Evolutionary conservation across 2,329 filamentous ascomycete genomes (phyloP).

Genomic region (Botrytis paeoniae): DNA sequence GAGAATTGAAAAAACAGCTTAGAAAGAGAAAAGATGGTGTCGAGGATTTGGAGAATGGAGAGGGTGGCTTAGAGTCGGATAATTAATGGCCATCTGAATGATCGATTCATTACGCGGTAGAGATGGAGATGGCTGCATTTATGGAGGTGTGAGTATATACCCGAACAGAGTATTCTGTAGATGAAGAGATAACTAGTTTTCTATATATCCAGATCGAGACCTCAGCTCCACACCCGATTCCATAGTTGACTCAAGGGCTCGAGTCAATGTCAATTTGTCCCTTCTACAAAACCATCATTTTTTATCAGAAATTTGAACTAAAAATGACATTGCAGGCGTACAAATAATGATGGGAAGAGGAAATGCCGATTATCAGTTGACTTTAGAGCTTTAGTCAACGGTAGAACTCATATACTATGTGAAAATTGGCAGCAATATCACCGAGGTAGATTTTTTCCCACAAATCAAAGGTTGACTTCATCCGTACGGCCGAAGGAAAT

Average conservation of each 20-base stretch:
- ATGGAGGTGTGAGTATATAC: background rate
- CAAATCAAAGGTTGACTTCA: background rate
- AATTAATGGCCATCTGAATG: background rate
- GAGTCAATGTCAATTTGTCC: background rate
- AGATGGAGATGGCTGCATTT: background rate
- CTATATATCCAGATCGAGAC: background rate
- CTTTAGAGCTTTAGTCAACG: background rate
- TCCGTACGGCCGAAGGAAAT: background rate
- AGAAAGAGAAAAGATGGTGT: conserved; percentile 26
- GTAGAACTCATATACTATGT: background rate
- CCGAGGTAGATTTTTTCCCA: background rate
- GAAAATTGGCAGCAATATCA: background rate
- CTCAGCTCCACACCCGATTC: background rate
- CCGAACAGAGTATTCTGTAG: background rate
- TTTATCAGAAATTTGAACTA: no score
- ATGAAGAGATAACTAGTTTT: background rate
- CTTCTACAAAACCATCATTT: background rate
- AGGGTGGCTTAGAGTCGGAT: background rate
- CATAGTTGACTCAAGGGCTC: background rate
- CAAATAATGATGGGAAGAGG: background rate
- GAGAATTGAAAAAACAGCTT: conserved; percentile 47
- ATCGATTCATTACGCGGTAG: background rate
- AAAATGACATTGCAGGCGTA: background rate
- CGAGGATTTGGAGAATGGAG: conserved; percentile 21
- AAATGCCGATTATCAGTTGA: background rate